Evolutionary conservation across 805 yeast species (phyloP).

Genomic region (Candida schatavii): DNA sequence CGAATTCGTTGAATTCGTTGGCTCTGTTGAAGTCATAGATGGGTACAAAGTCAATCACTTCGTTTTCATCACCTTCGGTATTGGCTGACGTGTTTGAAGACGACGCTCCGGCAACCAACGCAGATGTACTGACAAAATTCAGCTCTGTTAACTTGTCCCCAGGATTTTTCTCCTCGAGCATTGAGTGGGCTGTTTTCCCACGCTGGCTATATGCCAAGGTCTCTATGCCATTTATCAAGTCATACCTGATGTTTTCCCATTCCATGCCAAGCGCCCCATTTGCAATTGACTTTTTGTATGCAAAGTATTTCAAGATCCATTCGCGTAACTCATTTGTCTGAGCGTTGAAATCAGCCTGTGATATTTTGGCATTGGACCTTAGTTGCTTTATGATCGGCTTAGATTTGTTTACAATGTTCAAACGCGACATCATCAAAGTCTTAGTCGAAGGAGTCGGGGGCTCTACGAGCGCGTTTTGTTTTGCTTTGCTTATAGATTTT

Average conservation of each 20-base stretch:
- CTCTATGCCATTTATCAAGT: slow-evolving; percentile 35
- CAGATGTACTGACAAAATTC: slow-evolving; percentile 1
- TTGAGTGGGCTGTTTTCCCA: slow-evolving; percentile 20
- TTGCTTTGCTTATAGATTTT: slow-evolving; percentile 14
- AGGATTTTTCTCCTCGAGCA: background rate
- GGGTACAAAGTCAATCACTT: slow-evolving; percentile 27
- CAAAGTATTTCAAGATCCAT: slow-evolving; percentile 34
- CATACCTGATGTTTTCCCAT: slow-evolving; percentile 43
- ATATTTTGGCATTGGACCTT: slow-evolving; percentile 20
- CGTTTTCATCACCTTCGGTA: slow-evolving; percentile 7
- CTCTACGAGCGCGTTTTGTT: slow-evolving; percentile 7
- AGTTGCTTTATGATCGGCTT: slow-evolving; percentile 28
- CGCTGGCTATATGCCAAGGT: slow-evolving; percentile 30
- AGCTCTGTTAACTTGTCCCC: background rate
- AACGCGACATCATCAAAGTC: slow-evolving; percentile 19
- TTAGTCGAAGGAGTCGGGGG: slow-evolving; percentile 12
- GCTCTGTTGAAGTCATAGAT: slow-evolving; percentile 31
- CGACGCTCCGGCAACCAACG: slow-evolving; percentile 3
- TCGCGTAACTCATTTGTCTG: slow-evolving; percentile 24
- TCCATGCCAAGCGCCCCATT: slow-evolving; percentile 39
- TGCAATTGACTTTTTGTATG: slow-evolving; percentile 31
- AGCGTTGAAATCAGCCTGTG: slow-evolving; percentile 25
- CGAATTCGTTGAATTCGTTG: slow-evolving; percentile 29
- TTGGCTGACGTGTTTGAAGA: slow-evolving; percentile 4
- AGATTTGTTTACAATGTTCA: slow-evolving; percentile 19